Evolutionary conservation across 176 grass and related monocot species (phyloP).

Genomic region (Triticum monococcum): DNA sequence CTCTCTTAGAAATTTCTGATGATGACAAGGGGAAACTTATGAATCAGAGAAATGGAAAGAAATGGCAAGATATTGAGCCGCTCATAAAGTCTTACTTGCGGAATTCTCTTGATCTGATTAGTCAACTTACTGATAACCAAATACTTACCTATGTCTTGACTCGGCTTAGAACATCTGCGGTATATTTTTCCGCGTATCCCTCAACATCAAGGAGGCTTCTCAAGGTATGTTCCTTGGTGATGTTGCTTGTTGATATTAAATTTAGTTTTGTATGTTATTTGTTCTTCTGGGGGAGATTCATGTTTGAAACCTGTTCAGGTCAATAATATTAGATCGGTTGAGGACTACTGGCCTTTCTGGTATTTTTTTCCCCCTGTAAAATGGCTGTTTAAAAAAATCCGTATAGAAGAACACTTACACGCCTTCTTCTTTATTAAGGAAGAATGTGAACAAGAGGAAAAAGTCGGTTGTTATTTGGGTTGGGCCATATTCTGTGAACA

Average conservation of each 20-base stretch:
- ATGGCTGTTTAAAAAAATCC: neutral
- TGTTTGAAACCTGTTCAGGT: constrained; percentile 2
- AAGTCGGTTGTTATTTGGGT: neutral
- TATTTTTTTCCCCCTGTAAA: neutral
- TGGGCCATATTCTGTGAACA: neutral
- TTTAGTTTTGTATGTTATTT: constrained; percentile 5
- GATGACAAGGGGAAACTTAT: constrained; percentile 59
- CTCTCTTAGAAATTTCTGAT: constrained; percentile 65
- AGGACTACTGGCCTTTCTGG: neutral
- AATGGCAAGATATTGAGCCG: constrained; percentile 55
- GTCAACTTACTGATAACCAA: constrained; percentile 73
- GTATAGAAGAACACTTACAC: neutral
- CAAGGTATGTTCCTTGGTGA: constrained; percentile 61
- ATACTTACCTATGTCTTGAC: constrained; percentile 59
- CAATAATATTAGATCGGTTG: neutral
- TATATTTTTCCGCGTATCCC: constrained; percentile 56
- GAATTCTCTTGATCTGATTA: constrained; percentile 72
- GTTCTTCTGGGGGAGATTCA: neutral
- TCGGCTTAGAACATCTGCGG: constrained; percentile 44
- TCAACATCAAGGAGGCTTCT: constrained; percentile 68
- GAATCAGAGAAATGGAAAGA: constrained; percentile 56
- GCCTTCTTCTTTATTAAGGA: neutral
- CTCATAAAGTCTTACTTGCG: constrained; percentile 78
- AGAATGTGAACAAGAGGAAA: neutral
- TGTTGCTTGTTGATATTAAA: constrained; percentile 11